Evolutionary conservation across 2,329 filamentous ascomycete species (phyloP), one percentile per base, ranked within the genome.

Genomic region (Phoma sp.): DNA sequence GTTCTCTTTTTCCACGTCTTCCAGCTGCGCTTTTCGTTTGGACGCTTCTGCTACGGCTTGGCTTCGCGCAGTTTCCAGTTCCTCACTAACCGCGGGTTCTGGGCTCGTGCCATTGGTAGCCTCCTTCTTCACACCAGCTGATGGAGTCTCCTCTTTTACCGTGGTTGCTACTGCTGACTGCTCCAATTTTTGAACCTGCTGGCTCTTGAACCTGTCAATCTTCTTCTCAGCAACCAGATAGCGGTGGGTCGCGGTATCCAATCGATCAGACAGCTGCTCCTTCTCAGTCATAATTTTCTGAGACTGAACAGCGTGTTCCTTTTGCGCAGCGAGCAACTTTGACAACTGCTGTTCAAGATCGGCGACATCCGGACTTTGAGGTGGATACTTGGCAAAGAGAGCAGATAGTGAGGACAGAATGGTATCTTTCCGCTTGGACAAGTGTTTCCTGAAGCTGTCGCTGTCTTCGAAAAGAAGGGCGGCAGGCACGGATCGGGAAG

Each of bases 221-320:
- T 92, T 95, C 79, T 96, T 96, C 74, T 99, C 95, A 0, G 95
- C 95, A 64, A 96, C 91, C 80, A 98, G 91, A 69, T 96, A 98
- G 61, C 95, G 86, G 54, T 96, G 81, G 5, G 92, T 96, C 14
- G 93, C 95, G 28, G 86, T 88, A 71, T 98, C 93, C 17, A 98
- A 81, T 58, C 93, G 89, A 67, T 95, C 90, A 39, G 91, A 91
- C 3, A 96, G 81, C 64, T 91, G 87, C 47, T 96, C 89, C 67
- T 95, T 96, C 67, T 97, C 92, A 6, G 84, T 81, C 42, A 86
- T 83, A 11, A 93, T 79, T 47, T 88, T 85, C 61, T 96, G 91
- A 43, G 96, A 77, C 71, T 93, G 90, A 30, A 89, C 82, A 10
- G 90, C 80, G 64, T 91, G 87, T 48, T 88, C 87, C 72, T 98